Conservation (phyloP, 1,284 basidiomycete genomes). For the Naganishia cerealis region DNA sequence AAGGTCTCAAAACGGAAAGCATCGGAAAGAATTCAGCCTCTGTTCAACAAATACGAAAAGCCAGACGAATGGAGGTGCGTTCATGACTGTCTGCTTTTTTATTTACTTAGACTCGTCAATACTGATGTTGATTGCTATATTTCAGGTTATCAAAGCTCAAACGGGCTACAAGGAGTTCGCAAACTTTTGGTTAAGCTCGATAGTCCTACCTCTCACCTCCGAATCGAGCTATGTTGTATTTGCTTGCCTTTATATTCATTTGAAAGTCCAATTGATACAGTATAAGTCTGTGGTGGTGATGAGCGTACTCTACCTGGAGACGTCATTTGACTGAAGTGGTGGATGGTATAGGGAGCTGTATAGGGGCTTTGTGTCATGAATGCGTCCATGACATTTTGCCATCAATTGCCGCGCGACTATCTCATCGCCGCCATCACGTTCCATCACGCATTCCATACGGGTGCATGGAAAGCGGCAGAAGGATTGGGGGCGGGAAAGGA, state of each 20-base stretch:
- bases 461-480: no score
- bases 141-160: conserved; percentile 53
- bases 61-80: conserved; percentile 55
- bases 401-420: no score
- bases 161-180: conserved; percentile 49
- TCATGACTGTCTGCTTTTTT: no score
- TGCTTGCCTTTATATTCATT: not conserved
- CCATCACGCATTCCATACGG: no score
- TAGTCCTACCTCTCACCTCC: not conserved
- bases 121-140: not conserved
- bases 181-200: conserved; percentile 45
- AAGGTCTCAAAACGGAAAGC: conserved; percentile 96
- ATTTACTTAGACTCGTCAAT: not conserved
- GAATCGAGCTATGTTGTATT: conserved; percentile 1
- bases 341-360: no score
- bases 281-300: no score
- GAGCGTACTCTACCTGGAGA: no score
- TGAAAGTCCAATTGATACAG: not conserved
- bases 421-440: no score
- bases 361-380: no score
- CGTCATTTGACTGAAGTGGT: no score
- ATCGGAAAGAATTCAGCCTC: conserved; percentile 93
- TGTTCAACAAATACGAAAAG: conserved; percentile 54
- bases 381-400: no score
- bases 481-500: no score